Percentiles rank a stretch among this genome's conserved stretches.
These are phyloP conservation scores for Henckelia pumila DNA, from an alignment of 257 asterid species.

Conservation along the genomic window DNA sequence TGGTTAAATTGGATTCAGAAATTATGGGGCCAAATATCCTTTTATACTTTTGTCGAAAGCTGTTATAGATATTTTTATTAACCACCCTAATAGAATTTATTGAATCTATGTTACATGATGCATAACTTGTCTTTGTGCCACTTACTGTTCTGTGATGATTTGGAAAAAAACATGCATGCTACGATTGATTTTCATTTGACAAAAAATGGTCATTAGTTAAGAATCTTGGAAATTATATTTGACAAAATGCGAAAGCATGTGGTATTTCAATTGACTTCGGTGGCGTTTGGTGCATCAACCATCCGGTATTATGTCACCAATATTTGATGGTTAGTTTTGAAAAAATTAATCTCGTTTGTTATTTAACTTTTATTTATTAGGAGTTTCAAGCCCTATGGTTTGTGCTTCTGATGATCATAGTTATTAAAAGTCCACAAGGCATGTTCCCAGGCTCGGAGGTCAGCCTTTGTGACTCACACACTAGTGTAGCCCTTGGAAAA, in stretches of 20 bases:
- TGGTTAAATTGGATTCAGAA: neutral
- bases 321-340: neutral
- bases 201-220: neutral
- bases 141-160: neutral
- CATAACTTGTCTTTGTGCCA: neutral
- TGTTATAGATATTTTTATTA: neutral
- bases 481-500: neutral
- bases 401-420: neutral
- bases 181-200: neutral
- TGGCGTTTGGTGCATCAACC: neutral
- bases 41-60: no score
- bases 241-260: neutral
- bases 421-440: neutral
- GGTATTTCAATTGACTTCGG: neutral
- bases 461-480: neutral
- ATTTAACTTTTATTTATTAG: neutral
- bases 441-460: neutral
- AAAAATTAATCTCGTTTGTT: no score
- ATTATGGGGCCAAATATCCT: neutral
- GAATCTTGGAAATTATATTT: neutral
- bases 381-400: neutral
- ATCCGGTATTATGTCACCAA: no score
- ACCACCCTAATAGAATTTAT: neutral
- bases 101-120: neutral
- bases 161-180: neutral